Evolutionary conservation across 768 basidiomycete genomes (phyloP).

Genomic region (Tylopilus subfusipes): DNA sequence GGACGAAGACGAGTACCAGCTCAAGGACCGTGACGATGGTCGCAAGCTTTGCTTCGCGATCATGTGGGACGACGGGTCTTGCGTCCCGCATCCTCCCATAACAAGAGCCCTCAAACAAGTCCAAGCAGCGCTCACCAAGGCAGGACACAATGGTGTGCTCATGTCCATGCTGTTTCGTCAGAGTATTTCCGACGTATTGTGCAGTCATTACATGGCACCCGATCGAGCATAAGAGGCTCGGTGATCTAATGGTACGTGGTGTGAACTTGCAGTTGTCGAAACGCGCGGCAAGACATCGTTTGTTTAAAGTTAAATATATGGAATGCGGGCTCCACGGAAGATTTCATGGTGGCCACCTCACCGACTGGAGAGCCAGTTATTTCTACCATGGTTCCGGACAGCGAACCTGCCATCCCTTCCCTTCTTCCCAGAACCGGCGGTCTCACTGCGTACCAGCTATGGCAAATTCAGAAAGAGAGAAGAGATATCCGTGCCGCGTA

Average conservation of each 20-base stretch:
- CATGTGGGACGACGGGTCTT: slow-evolving; percentile 63
- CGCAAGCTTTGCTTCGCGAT: slow-evolving; percentile 54
- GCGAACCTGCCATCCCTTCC: slow-evolving; percentile 4
- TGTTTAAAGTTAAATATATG: slow-evolving; percentile 39
- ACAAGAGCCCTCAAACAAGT: slow-evolving; percentile 53
- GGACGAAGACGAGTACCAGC: slow-evolving; percentile 54
- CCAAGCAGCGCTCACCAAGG: slow-evolving; percentile 52
- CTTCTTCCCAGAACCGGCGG: slow-evolving; percentile 30
- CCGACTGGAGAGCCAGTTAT: slow-evolving; percentile 55
- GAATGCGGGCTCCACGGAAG: slow-evolving; percentile 46
- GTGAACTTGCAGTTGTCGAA: slow-evolving; percentile 5
- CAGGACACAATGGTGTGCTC: slow-evolving; percentile 60
- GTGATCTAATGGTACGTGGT: slow-evolving; percentile 38
- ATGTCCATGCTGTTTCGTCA: neutral
- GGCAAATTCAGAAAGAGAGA: slow-evolving; percentile 58
- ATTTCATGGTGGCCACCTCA: slow-evolving; percentile 38
- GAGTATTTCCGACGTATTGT: neutral
- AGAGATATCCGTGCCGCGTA: slow-evolving; percentile 51
- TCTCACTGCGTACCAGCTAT: slow-evolving; percentile 56
- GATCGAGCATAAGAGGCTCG: slow-evolving; percentile 48
- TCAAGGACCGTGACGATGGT: slow-evolving; percentile 58
- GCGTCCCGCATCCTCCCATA: slow-evolving; percentile 63
- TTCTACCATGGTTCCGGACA: slow-evolving; percentile 41
- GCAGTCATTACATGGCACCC: slow-evolving; percentile 71
- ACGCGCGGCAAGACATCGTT: neutral